Percentiles rank a stretch among this genome's conserved stretches.
These are phyloP conservation scores for Alternaria gaisen DNA, from an alignment of 2,329 filamentous ascomycete species.

Conservation along the genomic window DNA sequence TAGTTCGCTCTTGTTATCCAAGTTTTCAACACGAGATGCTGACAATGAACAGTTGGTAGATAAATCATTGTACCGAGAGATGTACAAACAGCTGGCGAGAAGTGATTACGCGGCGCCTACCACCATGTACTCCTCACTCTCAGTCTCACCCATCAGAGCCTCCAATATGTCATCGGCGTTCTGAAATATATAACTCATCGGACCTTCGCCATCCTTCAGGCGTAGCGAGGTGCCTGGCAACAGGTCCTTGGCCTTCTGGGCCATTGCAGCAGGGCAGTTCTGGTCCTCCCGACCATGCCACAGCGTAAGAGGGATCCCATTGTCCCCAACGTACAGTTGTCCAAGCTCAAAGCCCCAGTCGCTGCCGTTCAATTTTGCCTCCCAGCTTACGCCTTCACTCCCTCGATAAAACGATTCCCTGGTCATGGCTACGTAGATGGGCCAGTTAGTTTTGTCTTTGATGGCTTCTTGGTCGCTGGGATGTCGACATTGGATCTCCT, in stretches of 20 bases:
- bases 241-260: slow-evolving; percentile 32
- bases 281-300: slow-evolving; percentile 49
- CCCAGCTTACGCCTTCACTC: slow-evolving; percentile 40
- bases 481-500: slow-evolving; percentile 31
- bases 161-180: slow-evolving; percentile 34
- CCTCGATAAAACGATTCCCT: slow-evolving; percentile 39
- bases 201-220: slow-evolving; percentile 37
- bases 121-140: slow-evolving; percentile 30
- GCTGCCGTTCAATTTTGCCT: slow-evolving; percentile 38
- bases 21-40: not conserved
- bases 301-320: slow-evolving; percentile 33
- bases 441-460: slow-evolving; percentile 31
- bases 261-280: slow-evolving; percentile 37
- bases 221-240: slow-evolving; percentile 33
- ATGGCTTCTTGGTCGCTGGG: slow-evolving; percentile 32
- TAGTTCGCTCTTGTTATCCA: not conserved
- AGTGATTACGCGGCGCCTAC: slow-evolving; percentile 2
- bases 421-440: slow-evolving; percentile 35
- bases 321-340: slow-evolving; percentile 32
- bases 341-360: slow-evolving; percentile 47
- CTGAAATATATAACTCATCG: slow-evolving; percentile 35
- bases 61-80: not conserved
- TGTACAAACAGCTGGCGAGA: not conserved
- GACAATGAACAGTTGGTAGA: not conserved
- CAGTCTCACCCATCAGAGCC: slow-evolving; percentile 27